Evolutionary conservation across 164 flowering plant species (phyloP), one percentile per base, ranked within the genome.

Genomic region (Sedum album): DNA sequence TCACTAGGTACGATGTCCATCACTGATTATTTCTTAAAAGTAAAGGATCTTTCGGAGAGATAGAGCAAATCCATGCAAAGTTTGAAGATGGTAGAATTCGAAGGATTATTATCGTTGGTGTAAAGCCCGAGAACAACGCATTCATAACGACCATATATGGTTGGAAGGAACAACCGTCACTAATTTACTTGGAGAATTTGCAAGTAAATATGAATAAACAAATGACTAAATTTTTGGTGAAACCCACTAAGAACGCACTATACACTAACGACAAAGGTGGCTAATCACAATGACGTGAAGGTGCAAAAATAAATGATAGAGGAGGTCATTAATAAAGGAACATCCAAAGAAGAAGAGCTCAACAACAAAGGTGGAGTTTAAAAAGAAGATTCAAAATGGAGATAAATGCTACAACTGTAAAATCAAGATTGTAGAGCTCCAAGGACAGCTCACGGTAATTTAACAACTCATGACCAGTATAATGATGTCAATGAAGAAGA

Each of bases 91-190:
- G n/a, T 10, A 60, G 42, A 41, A 49, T 28, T 14, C 33, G 30
- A 10, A 48, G 62, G 14, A 62, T 62, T 1, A 11, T 62, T 4
- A 31, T 28, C 4, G 38, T 11, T 15, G 14, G 38, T 6, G 23
- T 17, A 11, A 68, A 28, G 28, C 5, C 8, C 0, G 57, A 74
- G 53, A 64, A 68, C 38, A 73, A 2, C 18, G 31, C 49, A 39
- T 69, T 64, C 53, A 33, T 69, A 1, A 17, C 31, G n/a, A 11
- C 44, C 25, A 38, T 64, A 62, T 72, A 68, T 53, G 72, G 75
- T 14, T 73, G 68, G 72, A 28, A 4, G 18, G 65, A 18, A 20
- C 65, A 73, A 65, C 65, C 66, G 25, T 68, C 75, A 35, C 26
- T 68, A 15, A 31, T 49, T 28, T 65, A 68, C 28, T 26, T 68